Evolutionary conservation across 805 yeast genomes (phyloP), one percentile per base, ranked within the genome.

Genomic region (Saturnispora zaruensis): DNA sequence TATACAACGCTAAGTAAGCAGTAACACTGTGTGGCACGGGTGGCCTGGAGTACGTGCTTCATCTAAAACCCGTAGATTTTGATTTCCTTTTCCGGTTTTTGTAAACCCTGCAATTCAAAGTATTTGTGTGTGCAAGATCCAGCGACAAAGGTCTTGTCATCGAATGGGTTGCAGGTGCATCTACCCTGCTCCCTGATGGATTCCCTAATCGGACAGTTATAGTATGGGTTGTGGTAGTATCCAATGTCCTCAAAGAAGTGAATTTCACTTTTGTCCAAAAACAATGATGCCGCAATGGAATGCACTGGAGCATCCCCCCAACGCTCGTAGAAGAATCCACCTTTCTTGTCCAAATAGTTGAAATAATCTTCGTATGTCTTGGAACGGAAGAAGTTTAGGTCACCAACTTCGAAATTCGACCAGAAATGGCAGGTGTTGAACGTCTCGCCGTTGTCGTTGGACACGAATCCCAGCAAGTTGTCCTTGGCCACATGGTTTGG

Each of bases 271-370:
- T 76, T 78, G 48, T 84, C 79, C 63, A 86, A 60, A 68, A 87
- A 84, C 57, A 88, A 70, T 4, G 93, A 72, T 14, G 86, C 95
- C 21, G 91, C 96, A 58, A 87, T 80, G 8, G 95, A 84, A 66
- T 87, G 96, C 46, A 87, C 82, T 30, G 96, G 96, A 14, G 95
- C 95, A 67, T 87, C 96, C 55, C 95, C 95, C 96, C 95, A 86
- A 67, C 95, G 76, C 70, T 84, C 88, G 66, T 87, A 87, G 70
- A 84, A 87, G 70, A 87, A 87, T 13, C 95, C 95, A 63, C 96
- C 96, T 8, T 82, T 76, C 54, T 76, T 66, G 66, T 87, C 95
- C 59, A 87, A 75, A 59, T 74, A 69, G 25, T 86, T 84, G 59
- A 87, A 87, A 66, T 82, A 87, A 52, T 76, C 73, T 41, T 65